phyloP scores from a whole-genome alignment of 1,284 basidiomycete species.

The Sporisorium iseilematis-ciliati region DNA sequence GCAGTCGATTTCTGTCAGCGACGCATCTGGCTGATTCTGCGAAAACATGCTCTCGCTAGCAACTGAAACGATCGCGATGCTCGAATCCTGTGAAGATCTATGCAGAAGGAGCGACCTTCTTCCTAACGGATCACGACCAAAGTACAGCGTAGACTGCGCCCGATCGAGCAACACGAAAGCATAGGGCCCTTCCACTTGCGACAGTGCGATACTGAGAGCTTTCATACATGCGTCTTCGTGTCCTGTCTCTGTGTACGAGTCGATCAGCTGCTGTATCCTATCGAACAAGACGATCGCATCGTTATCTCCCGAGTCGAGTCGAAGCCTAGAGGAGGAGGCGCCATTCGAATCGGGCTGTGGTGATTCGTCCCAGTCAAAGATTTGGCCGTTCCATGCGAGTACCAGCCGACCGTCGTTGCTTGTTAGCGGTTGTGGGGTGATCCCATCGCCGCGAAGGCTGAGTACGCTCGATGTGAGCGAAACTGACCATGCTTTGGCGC shows the following conservation, averaged over 20 bases:
- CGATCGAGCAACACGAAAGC: conserved; percentile 61
- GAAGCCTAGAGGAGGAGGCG: conserved; percentile 11
- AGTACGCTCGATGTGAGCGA: conserved; percentile 53
- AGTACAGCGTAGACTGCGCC: conserved; percentile 74
- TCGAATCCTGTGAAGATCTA: conserved; percentile 73
- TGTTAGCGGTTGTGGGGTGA: conserved; percentile 53
- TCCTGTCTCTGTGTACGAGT: not conserved
- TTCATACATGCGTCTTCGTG: not conserved
- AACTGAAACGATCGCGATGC: conserved; percentile 77
- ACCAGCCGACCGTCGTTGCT: conserved; percentile 22
- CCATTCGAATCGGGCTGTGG: not conserved
- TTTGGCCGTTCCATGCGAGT: conserved; percentile 66
- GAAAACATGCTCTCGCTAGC: conserved; percentile 73
- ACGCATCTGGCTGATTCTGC: conserved; percentile 65
- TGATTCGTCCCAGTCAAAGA: conserved; percentile 49
- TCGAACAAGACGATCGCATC: conserved; percentile 52
- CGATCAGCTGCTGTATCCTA: conserved; percentile 24
- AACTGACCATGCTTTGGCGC: conserved; percentile 12
- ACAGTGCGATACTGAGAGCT: conserved; percentile 22
- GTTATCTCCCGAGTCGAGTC: conserved; percentile 43
- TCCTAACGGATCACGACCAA: conserved; percentile 89
- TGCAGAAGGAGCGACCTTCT: conserved; percentile 84
- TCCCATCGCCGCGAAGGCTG: conserved; percentile 54
- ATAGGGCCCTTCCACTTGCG: conserved; percentile 61
- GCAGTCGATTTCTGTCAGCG: conserved; percentile 76